Percentiles rank a stretch among this genome's conserved stretches.
These are phyloP conservation scores for Trichoderma sp. DNA, from an alignment of 2,329 filamentous ascomycete genomes.

Conservation along the genomic window DNA sequence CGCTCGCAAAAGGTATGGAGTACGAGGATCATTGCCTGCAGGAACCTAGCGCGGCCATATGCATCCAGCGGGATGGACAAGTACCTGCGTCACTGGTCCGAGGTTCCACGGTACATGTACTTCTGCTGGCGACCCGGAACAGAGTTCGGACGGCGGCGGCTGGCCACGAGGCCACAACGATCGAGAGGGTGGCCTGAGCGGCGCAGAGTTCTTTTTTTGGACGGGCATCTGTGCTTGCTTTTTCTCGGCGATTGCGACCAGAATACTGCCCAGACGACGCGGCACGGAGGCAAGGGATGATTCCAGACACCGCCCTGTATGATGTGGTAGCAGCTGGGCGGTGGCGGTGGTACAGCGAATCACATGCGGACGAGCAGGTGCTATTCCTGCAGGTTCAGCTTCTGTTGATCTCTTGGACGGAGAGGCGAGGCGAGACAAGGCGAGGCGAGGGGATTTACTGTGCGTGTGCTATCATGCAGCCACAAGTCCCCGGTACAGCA, in stretches of 20 bases:
- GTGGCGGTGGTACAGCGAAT: background rate
- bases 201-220: background rate
- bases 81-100: constrained; percentile 10
- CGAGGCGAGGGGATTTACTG: background rate
- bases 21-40: constrained; percentile 17
- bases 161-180: constrained; percentile 17
- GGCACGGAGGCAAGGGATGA: background rate
- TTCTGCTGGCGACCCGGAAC: background rate
- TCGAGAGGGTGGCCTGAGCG: constrained; percentile 12
- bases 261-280: too few relatives aligned
- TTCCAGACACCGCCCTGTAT: background rate
- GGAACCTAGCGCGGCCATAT: constrained; percentile 2
- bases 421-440: background rate
- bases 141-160: constrained; percentile 7
- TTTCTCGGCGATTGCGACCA: background rate
- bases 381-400: background rate
- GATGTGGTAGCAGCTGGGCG: background rate
- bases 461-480: background rate
- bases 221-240: background rate
- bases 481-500: too few relatives aligned
- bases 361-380: background rate
- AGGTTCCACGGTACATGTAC: background rate
- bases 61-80: background rate
- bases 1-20: constrained; percentile 17
- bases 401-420: background rate